Evolutionary conservation across 257 asterid genomes (phyloP).

Genomic region (Solanum tarijense): DNA sequence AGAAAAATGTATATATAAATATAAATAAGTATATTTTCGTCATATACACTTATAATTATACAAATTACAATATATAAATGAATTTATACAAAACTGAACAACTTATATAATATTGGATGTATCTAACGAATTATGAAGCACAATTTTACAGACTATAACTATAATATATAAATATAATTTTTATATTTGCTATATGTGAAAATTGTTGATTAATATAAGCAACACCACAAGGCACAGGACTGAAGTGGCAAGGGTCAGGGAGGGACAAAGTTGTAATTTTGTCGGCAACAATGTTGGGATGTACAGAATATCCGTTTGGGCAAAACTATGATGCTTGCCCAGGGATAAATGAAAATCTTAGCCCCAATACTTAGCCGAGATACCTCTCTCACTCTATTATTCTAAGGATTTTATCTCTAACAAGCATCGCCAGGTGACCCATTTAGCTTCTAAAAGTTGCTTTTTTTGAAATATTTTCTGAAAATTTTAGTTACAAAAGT

Average conservation of each 20-base stretch:
- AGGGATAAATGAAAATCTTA: neutral
- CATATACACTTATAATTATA: too few relatives aligned
- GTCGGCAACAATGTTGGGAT: neutral
- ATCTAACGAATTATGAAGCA: too few relatives aligned
- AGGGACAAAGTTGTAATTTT: neutral
- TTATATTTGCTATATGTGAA: too few relatives aligned
- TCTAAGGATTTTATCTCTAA: neutral
- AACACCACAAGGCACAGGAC: neutral
- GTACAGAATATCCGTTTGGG: neutral
- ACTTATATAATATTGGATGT: too few relatives aligned
- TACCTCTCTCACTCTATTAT: neutral
- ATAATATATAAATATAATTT: too few relatives aligned
- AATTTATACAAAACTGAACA: too few relatives aligned
- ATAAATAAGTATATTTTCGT: too few relatives aligned
- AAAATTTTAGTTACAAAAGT: neutral
- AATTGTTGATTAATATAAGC: too few relatives aligned
- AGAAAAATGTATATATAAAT: too few relatives aligned
- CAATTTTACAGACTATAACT: too few relatives aligned
- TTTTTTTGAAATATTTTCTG: neutral
- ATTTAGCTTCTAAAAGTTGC: neutral
- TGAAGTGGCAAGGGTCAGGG: neutral
- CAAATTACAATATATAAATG: too few relatives aligned
- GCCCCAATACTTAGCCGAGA: neutral
- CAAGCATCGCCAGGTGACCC: neutral
- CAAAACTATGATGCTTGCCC: neutral